Evolutionary conservation across 192 early-diverging fungal genomes (phyloP), one percentile per base, ranked within the genome.

Genomic region (Rhizophagus clarus): DNA sequence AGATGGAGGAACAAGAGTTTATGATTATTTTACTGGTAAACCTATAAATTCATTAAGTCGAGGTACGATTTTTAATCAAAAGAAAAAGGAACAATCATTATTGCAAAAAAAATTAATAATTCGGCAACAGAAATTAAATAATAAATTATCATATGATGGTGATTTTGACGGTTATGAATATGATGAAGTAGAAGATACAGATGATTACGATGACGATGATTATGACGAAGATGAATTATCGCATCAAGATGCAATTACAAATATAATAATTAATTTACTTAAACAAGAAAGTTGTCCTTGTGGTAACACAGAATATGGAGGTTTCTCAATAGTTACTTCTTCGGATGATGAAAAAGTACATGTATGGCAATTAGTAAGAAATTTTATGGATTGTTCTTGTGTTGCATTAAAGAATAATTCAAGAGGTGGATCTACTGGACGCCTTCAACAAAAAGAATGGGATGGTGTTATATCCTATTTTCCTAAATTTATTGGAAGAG

Each of bases 301-400:
- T 72, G 77, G 77, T 26, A 71, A 71, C 61, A 40, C 49, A 11
- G 77, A 79, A 40, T 20, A 15, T 15, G 68, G 56, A 24, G 77
- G 69, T 11, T 79, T 79, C 60, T 61, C 17, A 20, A 69, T 79
- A 71, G 34, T 70, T 31, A 79, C 77, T 26, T 45, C 60, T 1
- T 79, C 77, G 2, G 17, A 17, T 20, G 77, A 79, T 61, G 77
- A 79, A 62, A 79, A 72, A 69, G 77, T 79, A 11, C 45, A 40
- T 37, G 24, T 79, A 34, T 79, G 69, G 67, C 42, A 79, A 71
- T 40, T 79, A 40, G 40, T 29, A 22, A n/a, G 66, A 14, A 28
- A 79, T 69, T 24, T 61, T 7, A 71, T 79, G 77, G 77, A 79
- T 71, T 79, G 77, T 60, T 29, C 63, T 6, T 79, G 77, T 29